Evolutionary conservation across 768 basidiomycete species (phyloP), one percentile per base, ranked within the genome.

Genomic region (Russula virescens): DNA sequence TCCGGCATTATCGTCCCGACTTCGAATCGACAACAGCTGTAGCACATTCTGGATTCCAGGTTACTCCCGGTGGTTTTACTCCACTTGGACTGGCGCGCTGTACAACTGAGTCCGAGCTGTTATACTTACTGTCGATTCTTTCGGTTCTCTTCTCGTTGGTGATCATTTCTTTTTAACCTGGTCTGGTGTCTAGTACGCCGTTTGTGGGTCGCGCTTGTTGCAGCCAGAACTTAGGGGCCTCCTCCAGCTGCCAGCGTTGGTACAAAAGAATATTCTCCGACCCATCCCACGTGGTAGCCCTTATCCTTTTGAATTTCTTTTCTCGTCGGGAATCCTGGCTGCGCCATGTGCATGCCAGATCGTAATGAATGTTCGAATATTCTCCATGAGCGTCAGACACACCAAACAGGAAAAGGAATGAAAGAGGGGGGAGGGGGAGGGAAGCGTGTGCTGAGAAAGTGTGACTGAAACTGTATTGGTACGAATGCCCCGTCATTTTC

Each of bases 331-430:
- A 31, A 3, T 31, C 31, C 8, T 31, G 3, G 31, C 13, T 40
- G 54, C 42, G 40, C 13, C 21, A 49, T 42, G 16, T 5, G 13
- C 43, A 21, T 13, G 31, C 9, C 16, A 23, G 55, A 47, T 57
- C 43, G 43, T 55, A 45, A 21, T 25, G 59, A 55, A 49, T 8
- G 40, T 62, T 62, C 55, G 31, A 31, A 31, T 31, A 31, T 31
- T 31, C 31, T 51, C 5, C n/a, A 57, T 23, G 21, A 28, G 13
- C 48, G 45, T 55, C 60, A 54, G 25, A 10, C 46, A 16, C 6
- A 43, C 48, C 25, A 31, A 34, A 57, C 16, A 31, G 38, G 48
- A 55, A 31, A 35, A 23, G 1, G 8, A 38, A 53, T 23, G 38
- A 54, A 13, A 25, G 16, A 1, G 50, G 28, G 31, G 31, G 31